Evolutionary conservation across 148 eudicot species (phyloP).

Genomic region (Cornus florida): DNA sequence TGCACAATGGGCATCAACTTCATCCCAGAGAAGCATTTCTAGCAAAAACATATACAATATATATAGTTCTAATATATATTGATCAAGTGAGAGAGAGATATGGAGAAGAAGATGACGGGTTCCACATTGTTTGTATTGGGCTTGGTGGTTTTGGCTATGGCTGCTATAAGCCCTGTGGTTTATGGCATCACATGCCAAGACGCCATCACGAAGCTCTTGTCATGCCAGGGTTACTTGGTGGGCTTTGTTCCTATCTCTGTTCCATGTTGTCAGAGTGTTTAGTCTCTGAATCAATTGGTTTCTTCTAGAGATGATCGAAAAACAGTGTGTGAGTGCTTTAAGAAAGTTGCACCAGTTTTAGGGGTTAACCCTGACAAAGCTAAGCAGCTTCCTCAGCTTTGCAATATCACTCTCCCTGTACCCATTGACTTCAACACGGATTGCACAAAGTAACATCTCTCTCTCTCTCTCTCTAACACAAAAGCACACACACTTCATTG

Average conservation of each 20-base stretch:
- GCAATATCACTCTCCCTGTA: constrained; percentile 7
- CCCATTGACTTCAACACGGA: constrained; percentile 9
- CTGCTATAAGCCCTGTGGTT: background rate
- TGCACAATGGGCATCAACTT: too few relatives aligned
- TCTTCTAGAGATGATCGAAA: background rate
- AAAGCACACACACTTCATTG: too few relatives aligned
- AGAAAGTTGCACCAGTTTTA: background rate
- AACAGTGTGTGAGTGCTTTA: constrained; percentile 11
- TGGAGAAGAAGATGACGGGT: background rate
- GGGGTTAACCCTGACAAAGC: constrained; percentile 5
- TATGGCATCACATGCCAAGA: constrained; percentile 16
- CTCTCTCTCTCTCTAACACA: too few relatives aligned
- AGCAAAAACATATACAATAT: too few relatives aligned
- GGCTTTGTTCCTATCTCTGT: background rate
- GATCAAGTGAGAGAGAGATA: background rate
- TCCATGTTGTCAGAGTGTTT: constrained; percentile 11
- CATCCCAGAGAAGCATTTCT: too few relatives aligned
- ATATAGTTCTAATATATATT: too few relatives aligned
- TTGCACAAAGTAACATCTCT: constrained; percentile 5
- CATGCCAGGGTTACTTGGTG: constrained; percentile 10
- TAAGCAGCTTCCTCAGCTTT: constrained; percentile 15
- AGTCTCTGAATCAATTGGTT: constrained; percentile 6
- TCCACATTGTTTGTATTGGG: background rate
- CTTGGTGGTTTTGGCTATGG: background rate
- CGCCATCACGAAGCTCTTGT: background rate